Percentiles rank a stretch among this genome's conserved stretches.
Conservation (phyloP, 2,329 filamentous ascomycete genomes). For the Stachybotrys elegans region DNA sequence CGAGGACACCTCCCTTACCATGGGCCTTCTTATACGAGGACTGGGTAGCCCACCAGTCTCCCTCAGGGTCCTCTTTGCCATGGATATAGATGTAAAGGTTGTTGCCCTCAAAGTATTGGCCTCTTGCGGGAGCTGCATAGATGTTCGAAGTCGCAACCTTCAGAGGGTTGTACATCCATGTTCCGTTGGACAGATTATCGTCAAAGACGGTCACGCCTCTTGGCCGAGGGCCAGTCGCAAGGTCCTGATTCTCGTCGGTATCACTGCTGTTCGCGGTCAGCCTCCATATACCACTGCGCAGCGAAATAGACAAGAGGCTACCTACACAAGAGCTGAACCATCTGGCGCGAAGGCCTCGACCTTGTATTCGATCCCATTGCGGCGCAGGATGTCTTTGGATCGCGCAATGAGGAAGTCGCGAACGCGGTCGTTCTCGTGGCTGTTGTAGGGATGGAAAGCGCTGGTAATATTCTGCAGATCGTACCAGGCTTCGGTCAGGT, state of each 20-base stretch:
- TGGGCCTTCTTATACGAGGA: slow-evolving; percentile 38
- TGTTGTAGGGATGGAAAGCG: slow-evolving; percentile 85
- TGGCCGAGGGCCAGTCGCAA: neutral
- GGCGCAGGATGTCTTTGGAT: slow-evolving; percentile 63
- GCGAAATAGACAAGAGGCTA: no score
- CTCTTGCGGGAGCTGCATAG: slow-evolving; percentile 26
- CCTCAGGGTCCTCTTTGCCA: slow-evolving; percentile 67
- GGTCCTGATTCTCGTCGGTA: no score
- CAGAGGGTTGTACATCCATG: slow-evolving; percentile 38
- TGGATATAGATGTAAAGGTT: slow-evolving; percentile 92
- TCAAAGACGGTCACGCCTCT: slow-evolving; percentile 64
- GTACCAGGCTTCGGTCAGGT: slow-evolving; percentile 80
- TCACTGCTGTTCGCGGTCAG: no score
- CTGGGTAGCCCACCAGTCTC: slow-evolving; percentile 64
- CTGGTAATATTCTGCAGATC: slow-evolving; percentile 73
- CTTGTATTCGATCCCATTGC: slow-evolving; percentile 49
- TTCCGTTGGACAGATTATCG: slow-evolving; percentile 74
- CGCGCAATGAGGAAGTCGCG: slow-evolving; percentile 69
- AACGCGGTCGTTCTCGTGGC: slow-evolving; percentile 73
- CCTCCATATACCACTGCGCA: no score
- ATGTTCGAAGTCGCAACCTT: slow-evolving; percentile 13
- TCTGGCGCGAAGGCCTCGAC: no score
- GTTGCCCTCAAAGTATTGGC: slow-evolving; percentile 83
- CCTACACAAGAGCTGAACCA: no score
- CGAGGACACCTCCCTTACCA: slow-evolving; percentile 71